These are phyloP conservation scores for Neurospora terricola DNA, from an alignment of 495 filamentous ascomycete species.

Conservation along the genomic window DNA sequence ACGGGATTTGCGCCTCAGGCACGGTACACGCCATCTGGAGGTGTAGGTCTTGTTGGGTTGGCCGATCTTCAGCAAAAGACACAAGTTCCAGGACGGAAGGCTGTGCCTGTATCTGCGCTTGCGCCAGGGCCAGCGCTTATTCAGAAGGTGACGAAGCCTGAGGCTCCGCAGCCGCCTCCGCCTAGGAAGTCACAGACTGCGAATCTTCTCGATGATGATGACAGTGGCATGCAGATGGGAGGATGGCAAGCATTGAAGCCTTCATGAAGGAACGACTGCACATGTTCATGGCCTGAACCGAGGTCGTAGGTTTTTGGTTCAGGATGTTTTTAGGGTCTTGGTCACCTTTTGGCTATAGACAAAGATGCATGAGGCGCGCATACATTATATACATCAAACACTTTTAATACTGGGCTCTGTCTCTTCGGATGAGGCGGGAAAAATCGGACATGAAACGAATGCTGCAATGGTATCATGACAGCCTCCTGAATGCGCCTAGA, in stretches of 20 bases:
- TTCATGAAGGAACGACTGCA: slow-evolving; percentile 4
- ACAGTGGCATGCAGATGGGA: slow-evolving; percentile 28
- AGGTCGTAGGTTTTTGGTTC: neutral
- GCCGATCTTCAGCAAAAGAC: slow-evolving; percentile 3
- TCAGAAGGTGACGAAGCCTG: neutral
- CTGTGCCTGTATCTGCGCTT: slow-evolving; percentile 1
- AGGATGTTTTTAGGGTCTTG: neutral
- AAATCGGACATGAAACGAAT: neutral
- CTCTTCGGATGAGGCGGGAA: neutral
- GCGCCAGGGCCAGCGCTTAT: neutral
- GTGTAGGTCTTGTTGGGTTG: slow-evolving; percentile 16
- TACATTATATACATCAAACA: slow-evolving; percentile 2
- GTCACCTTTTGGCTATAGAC: neutral
- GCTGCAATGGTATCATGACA: neutral
- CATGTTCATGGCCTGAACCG: neutral
- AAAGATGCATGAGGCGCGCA: neutral
- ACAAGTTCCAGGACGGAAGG: slow-evolving; percentile 11
- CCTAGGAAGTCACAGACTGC: slow-evolving; percentile 16
- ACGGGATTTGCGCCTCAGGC: slow-evolving; percentile 3
- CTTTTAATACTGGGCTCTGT: neutral
- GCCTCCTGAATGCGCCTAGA: neutral
- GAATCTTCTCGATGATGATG: slow-evolving; percentile 31
- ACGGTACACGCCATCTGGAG: slow-evolving; percentile 9
- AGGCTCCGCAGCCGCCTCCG: slow-evolving; percentile 12
- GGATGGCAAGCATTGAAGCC: slow-evolving; percentile 41